Evolutionary conservation across 805 yeast genomes (phyloP).

Genomic region (Kregervanrija delftensis): DNA sequence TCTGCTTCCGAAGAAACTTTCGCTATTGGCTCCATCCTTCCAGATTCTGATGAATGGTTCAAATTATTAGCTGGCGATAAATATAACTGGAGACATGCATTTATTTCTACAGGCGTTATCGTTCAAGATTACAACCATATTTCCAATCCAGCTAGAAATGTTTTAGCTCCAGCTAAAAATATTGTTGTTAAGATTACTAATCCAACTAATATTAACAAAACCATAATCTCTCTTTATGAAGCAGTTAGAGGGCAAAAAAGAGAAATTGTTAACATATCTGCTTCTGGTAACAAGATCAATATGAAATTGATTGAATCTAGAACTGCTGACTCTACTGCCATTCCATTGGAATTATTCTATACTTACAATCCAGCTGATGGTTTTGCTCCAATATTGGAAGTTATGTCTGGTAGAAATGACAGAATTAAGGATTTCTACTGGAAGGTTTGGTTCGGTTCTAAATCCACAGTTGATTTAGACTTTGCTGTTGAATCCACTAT

Average conservation of each 20-base stretch:
- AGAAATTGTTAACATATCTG: slow-evolving; percentile 58
- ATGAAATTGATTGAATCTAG: slow-evolving; percentile 81
- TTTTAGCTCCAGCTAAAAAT: slow-evolving; percentile 66
- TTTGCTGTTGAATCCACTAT: slow-evolving; percentile 68
- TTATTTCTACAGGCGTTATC: slow-evolving; percentile 68
- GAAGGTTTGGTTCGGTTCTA: slow-evolving; percentile 87
- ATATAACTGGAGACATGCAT: slow-evolving; percentile 87
- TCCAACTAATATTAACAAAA: slow-evolving; percentile 44
- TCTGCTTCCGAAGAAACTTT: slow-evolving; percentile 28
- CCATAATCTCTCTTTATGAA: slow-evolving; percentile 61
- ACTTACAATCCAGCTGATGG: slow-evolving; percentile 79
- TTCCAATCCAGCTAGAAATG: slow-evolving; percentile 70
- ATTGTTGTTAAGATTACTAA: slow-evolving; percentile 55
- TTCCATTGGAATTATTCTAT: slow-evolving; percentile 71
- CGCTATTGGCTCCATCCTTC: slow-evolving; percentile 31
- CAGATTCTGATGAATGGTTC: slow-evolving; percentile 56
- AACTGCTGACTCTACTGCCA: slow-evolving; percentile 70
- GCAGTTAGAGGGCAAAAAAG: slow-evolving; percentile 61
- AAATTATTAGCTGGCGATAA: slow-evolving; percentile 70
- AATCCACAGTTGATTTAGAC: slow-evolving; percentile 53
- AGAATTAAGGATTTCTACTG: slow-evolving; percentile 96
- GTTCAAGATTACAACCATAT: slow-evolving; percentile 82
- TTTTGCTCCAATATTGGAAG: slow-evolving; percentile 91
- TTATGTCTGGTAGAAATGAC: slow-evolving; percentile 82
- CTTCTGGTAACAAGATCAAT: slow-evolving; percentile 49